These are phyloP conservation scores for Vigna unguiculata DNA, from an alignment of 306 rosid genomes.

Conservation along the genomic window DNA sequence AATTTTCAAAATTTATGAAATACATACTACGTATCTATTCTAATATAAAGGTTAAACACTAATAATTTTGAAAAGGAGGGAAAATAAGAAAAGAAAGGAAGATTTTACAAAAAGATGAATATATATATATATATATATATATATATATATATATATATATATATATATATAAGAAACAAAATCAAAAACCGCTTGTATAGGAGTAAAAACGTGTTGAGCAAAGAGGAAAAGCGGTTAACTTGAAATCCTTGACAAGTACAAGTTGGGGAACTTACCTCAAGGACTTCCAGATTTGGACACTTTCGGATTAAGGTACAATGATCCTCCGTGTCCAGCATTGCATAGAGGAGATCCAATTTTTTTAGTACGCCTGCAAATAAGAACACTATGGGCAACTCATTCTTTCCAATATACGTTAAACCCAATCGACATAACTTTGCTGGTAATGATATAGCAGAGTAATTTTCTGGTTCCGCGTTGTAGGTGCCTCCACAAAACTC, in stretches of 20 bases:
- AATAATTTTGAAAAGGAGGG: no score
- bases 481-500: slow-evolving; percentile 92
- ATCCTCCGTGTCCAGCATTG: slow-evolving; percentile 86
- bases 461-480: slow-evolving; percentile 63
- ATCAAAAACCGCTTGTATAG: no score
- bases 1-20: no score
- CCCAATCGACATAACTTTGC: slow-evolving; percentile 71
- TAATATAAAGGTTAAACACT: no score
- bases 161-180: no score
- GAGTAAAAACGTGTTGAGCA: no score
- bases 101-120: no score
- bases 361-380: slow-evolving; percentile 60
- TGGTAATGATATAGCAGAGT: slow-evolving; percentile 65
- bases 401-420: slow-evolving; percentile 75
- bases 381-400: slow-evolving; percentile 77
- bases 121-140: no score
- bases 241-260: not conserved
- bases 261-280: slow-evolving; percentile 71
- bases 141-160: no score
- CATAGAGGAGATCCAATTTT: slow-evolving; percentile 88
- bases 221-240: not conserved
- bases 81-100: no score
- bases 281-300: slow-evolving; percentile 91
- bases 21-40: no score
- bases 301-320: slow-evolving; percentile 78